Evolutionary conservation across 306 rosid species (phyloP), one percentile per base, ranked within the genome.

Genomic region (Quercus mongolica): DNA sequence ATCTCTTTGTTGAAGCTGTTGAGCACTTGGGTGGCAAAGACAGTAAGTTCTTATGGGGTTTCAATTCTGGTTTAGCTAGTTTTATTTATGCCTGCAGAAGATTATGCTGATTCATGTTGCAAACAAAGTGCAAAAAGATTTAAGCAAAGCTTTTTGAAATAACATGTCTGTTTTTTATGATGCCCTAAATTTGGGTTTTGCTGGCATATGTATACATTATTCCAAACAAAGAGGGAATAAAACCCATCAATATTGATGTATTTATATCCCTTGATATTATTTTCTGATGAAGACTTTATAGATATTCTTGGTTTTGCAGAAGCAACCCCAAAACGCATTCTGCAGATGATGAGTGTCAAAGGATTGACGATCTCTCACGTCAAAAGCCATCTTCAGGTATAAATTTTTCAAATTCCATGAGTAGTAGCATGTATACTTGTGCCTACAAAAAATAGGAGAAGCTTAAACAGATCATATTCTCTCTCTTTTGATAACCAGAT

Each of bases 361-460:
- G 97, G 90, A 68, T 78, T 92, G 28, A 80, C 79, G 76, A 92
- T 92, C 79, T 88, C 94, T 57, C 97, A 92, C 61, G 65, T 92
- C 77, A 92, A 92, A 80, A 92, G 97, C 85, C 97, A 92, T 84
- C 92, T 92, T 44, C 97, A 92, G 97, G 96, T 92, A 52, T 51
- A 44, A 52, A 49, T 2, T 49, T 3, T 49, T 49, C 54, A 49
- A 49, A 49, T 49, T 49, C 54, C 54, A 49, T 49, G 15, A 49
- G 15, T 10, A 49, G 54, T 12, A 12, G 14, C 54, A 49, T 8
- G 46, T 8, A 41, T 49, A 49, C 13, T 49, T 49, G 17, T 49
- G 17, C 17, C 54, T 49, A 49, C 54, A 49, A 49, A 12, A 49
- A 5, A 49, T 41, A 8, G 46, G 46, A 41, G 46, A 41, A 41